These are phyloP conservation scores for Apiospora sp. DNA, from an alignment of 2,329 filamentous ascomycete genomes.

Conservation along the genomic window DNA sequence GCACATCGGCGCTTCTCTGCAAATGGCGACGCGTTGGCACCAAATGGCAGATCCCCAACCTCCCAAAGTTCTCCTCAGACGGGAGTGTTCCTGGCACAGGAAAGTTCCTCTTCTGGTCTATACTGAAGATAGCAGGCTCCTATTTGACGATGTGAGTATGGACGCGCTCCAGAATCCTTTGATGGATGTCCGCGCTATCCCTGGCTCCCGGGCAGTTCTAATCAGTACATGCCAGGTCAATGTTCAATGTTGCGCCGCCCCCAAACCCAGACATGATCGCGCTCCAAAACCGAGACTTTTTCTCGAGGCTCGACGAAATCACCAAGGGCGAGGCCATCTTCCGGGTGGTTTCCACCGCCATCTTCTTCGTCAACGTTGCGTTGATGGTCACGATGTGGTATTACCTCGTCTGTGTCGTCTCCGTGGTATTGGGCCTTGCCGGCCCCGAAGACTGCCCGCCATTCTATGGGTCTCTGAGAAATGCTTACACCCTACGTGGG, in stretches of 20 bases:
- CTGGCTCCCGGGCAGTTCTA: neutral
- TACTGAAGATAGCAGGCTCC: neutral
- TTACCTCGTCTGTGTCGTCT: neutral
- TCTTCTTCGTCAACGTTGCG: conserved; percentile 16
- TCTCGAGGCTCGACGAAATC: conserved; percentile 4
- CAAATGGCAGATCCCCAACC: conserved; percentile 7
- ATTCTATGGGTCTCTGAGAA: neutral
- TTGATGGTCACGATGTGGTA: conserved; percentile 14
- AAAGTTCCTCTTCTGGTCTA: neutral
- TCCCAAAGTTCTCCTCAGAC: conserved; percentile 3
- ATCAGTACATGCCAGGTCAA: neutral
- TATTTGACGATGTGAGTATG: conserved; percentile 9
- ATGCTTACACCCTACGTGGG: conserved; percentile 19
- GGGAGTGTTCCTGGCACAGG: conserved; percentile 1
- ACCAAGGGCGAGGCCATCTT: conserved; percentile 1
- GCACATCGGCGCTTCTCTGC: conserved; percentile 6
- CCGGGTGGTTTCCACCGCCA: neutral
- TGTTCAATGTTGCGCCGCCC: neutral
- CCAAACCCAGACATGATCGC: conserved; percentile 16
- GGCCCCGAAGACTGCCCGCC: neutral
- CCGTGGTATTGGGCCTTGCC: neutral
- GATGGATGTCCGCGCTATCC: too few relatives aligned
- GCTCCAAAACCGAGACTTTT: neutral
- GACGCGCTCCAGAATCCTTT: neutral
- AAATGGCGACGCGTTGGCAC: conserved; percentile 24